Conservation (phyloP, 2,329 filamentous ascomycete species). For the Byssothecium circinans region DNA sequence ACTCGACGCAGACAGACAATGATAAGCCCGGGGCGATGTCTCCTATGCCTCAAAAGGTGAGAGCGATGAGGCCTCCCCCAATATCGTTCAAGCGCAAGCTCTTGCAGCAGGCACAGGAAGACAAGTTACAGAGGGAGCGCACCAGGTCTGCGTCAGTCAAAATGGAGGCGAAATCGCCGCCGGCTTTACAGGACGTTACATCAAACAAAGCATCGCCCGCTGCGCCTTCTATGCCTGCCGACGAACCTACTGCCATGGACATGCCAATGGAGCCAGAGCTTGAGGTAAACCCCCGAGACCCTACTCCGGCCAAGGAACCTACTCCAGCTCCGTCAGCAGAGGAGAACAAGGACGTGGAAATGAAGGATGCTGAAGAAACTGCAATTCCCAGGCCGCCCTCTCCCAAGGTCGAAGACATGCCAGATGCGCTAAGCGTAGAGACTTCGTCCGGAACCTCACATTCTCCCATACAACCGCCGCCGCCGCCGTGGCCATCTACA, state of each 20-base stretch:
- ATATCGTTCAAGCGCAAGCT: constrained; percentile 43
- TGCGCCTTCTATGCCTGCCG: constrained; percentile 26
- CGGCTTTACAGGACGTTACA: constrained; percentile 35
- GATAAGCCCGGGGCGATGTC: constrained; percentile 11
- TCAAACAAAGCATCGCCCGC: constrained; percentile 36
- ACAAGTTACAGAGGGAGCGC: constrained; percentile 41
- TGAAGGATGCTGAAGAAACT: constrained; percentile 46
- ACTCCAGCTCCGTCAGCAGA: constrained; percentile 31
- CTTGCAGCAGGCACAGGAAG: constrained; percentile 42
- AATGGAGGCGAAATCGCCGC: constrained; percentile 36
- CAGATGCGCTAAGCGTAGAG: constrained; percentile 28
- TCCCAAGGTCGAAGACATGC: constrained; percentile 32
- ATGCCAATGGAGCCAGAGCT: constrained; percentile 23
- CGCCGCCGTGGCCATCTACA: constrained; percentile 34
- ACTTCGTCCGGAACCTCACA: constrained; percentile 25
- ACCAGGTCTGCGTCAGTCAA: constrained; percentile 41
- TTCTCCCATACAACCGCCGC: constrained; percentile 36
- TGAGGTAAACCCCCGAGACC: constrained; percentile 21
- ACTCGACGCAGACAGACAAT: constrained; percentile 38
- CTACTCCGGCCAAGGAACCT: constrained; percentile 27
- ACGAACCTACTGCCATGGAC: constrained; percentile 31
- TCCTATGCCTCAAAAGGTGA: constrained; percentile 16
- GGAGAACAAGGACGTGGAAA: constrained; percentile 48
- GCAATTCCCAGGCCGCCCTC: constrained; percentile 16
- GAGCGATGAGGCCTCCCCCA: constrained; percentile 33